Evolutionary conservation across 495 filamentous ascomycete genomes (phyloP), one percentile per base, ranked within the genome.

Genomic region (Hypomontagnella submonticulosa): DNA sequence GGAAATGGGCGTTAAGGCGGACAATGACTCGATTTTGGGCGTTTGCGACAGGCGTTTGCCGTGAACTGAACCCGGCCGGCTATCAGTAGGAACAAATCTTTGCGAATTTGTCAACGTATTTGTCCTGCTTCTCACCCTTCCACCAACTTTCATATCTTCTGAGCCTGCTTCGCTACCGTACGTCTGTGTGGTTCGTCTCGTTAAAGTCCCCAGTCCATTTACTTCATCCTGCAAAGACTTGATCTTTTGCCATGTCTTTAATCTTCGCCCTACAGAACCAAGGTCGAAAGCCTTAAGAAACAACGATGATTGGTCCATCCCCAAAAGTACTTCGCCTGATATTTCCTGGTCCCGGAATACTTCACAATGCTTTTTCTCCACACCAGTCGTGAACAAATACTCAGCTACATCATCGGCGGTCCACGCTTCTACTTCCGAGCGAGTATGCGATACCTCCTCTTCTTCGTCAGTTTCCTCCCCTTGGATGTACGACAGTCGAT

Each of bases 341-440:
- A 99, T 97, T 75, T 99, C 96, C 78, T 99, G 93, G 67, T 97
- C 93, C 66, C 89, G 84, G 69, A 99, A 99, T 8, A 97, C 89
- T 41, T 94, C 89, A 74, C 96, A 98, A 63, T 97, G 93, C 51
- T 83, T 85, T 40, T 85, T 82, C 67, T 97, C 93, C 15, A 98
- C 88, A 12, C 91, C 92, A 9, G 86, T 75, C 18, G 87, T 87
- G 60, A 92, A 92, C 65, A 98, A 79, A 69, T 94, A 92, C 57
- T 92, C 89, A 16, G 93, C 90, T 6, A 97, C 93, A 53, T 94
- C 85, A 38, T 83, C 77, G 0, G 92, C 87, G 19, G 80, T 84
- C 96, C 96, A 99, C 1, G 73, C 72, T 57, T 87, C 83, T 5
- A 96, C 89, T 66, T 92, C 84, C 30, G 80, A 75, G 66, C 87